phyloP scores from a whole-genome alignment of 2,329 filamentous ascomycete species.

The Diaporthe destruens region DNA sequence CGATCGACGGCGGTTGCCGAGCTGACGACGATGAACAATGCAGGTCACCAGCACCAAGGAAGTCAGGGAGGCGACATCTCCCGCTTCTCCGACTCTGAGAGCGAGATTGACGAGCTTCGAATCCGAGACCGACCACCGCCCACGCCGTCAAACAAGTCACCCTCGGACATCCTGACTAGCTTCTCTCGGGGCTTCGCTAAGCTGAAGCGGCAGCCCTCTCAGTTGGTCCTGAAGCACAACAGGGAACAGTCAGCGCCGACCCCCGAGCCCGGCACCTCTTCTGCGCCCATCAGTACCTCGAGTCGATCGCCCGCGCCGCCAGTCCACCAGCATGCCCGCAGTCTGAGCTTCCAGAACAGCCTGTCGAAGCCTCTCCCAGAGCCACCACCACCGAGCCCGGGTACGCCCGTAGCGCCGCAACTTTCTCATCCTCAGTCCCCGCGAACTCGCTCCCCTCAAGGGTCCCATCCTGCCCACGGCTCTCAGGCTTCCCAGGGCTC shows the following conservation, averaged over 20 bases:
- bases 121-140: constrained; percentile 50
- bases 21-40: constrained; percentile 52
- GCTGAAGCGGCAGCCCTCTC: constrained; percentile 60
- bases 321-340: constrained; percentile 62
- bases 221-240: constrained; percentile 50
- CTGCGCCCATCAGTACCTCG: constrained; percentile 46
- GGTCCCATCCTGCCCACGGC: not conserved
- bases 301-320: constrained; percentile 43
- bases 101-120: constrained; percentile 49
- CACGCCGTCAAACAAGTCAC: constrained; percentile 53
- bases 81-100: constrained; percentile 59
- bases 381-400: constrained; percentile 57
- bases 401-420: constrained; percentile 49
- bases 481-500: constrained; percentile 16
- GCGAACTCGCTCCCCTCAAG: constrained; percentile 22
- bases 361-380: constrained; percentile 70
- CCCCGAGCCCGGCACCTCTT: constrained; percentile 46
- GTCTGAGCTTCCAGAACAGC: constrained; percentile 67
- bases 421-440: constrained; percentile 42
- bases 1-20: constrained; percentile 40
- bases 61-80: constrained; percentile 50
- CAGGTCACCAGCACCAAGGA: constrained; percentile 48
- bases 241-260: constrained; percentile 49
- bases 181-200: constrained; percentile 63
- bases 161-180: constrained; percentile 63